phyloP scores from a whole-genome alignment of 768 basidiomycete species.

The Suillus subalutaceus region DNA sequence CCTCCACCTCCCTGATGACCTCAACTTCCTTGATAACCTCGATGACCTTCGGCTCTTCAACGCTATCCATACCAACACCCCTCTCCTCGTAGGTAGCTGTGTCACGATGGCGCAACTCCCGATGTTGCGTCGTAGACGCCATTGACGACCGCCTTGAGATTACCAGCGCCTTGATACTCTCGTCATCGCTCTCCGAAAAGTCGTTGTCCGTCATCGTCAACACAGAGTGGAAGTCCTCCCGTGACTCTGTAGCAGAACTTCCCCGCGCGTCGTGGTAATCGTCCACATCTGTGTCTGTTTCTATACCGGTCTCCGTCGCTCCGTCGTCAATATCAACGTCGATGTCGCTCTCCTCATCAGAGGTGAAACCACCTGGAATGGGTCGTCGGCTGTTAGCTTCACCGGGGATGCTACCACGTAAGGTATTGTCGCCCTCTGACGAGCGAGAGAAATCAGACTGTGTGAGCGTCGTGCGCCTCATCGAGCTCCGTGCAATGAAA shows the following conservation, averaged over 20 bases:
- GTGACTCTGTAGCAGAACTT: conserved; percentile 67
- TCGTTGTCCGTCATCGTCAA: conserved; percentile 71
- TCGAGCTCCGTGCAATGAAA: conserved; percentile 22
- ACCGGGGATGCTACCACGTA: conserved; percentile 34
- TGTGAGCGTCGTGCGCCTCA: conserved; percentile 47
- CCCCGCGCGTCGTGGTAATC: conserved; percentile 80
- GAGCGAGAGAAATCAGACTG: conserved; percentile 45
- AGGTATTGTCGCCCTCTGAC: conserved; percentile 40
- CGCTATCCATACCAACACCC: conserved; percentile 36
- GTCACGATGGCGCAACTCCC: conserved; percentile 12
- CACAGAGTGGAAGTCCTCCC: conserved; percentile 78
- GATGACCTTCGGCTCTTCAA: conserved; percentile 35
- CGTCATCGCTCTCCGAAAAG: conserved; percentile 60
- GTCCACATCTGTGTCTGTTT: conserved; percentile 67
- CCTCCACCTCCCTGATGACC: conserved; percentile 28
- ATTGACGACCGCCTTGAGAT: conserved; percentile 38
- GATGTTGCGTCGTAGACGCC: conserved; percentile 25
- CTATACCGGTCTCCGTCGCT: conserved; percentile 64
- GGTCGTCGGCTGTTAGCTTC: background rate
- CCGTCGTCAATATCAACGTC: conserved; percentile 46
- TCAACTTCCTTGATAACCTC: conserved; percentile 36
- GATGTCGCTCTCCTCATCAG: conserved; percentile 34
- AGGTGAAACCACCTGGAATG: conserved; percentile 25
- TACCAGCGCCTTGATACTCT: conserved; percentile 74
- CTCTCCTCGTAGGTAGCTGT: conserved; percentile 56